A percentile compares a stretch with the other conserved stretches of the same genome.
Conservation (phyloP, 2,329 filamentous ascomycete genomes). For the Neurospora sp. region DNA sequence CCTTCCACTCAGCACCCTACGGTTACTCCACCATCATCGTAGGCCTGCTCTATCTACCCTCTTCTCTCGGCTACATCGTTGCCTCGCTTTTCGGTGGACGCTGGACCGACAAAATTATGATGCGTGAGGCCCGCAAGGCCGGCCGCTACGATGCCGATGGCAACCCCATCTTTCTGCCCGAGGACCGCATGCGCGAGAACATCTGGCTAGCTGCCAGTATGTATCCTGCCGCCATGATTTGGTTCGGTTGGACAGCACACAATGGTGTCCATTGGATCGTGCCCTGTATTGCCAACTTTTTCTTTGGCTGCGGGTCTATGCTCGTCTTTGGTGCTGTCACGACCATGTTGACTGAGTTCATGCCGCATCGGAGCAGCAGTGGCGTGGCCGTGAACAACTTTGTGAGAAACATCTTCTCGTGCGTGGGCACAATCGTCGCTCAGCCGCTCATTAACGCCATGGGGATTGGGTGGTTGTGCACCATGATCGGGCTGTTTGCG, state of each 20-base stretch:
- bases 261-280: conserved; percentile 57
- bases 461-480: conserved; percentile 70
- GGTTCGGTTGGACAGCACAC: conserved; percentile 67
- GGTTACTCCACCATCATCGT: conserved; percentile 57
- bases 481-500: conserved; percentile 41
- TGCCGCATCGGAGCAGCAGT: conserved; percentile 59
- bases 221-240: conserved; percentile 61
- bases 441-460: conserved; percentile 62
- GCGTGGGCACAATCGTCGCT: conserved; percentile 59
- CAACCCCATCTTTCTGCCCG: conserved; percentile 58
- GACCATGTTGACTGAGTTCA: conserved; percentile 80
- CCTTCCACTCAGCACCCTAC: conserved; percentile 59
- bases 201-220: conserved; percentile 64
- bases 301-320: conserved; percentile 72
- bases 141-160: conserved; percentile 59
- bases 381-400: conserved; percentile 79
- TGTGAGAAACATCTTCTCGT: conserved; percentile 67
- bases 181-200: conserved; percentile 77
- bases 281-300: conserved; percentile 55
- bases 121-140: conserved; percentile 60
- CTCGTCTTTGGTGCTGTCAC: conserved; percentile 64
- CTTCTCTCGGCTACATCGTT: conserved; percentile 61
- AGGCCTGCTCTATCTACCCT: conserved; percentile 69
- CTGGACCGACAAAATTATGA: conserved; percentile 79
- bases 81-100: conserved; percentile 60